Base-by-base conservation (phyloP, 306 rosid species). In the Dalbergia cochinchinensis region DNA sequence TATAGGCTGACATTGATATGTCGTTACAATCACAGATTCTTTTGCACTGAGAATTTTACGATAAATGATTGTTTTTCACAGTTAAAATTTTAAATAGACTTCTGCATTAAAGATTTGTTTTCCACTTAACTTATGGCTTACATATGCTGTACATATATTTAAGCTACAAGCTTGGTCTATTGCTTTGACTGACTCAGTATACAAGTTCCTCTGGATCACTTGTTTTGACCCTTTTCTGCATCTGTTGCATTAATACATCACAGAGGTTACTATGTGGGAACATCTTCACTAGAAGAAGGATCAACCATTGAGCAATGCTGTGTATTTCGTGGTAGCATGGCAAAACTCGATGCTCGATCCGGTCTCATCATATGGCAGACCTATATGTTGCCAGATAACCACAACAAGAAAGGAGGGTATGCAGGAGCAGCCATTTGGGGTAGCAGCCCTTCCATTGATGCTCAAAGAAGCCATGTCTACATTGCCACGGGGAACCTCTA, bases 371-470 rank as follows among this genome's bases (percentile, higher is more conserved):
- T 82, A 11, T 92, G 96, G 92, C 87, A 84, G 34, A 89, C 94
- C 7, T 91, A 60, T 70, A 83, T 65, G 91, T 67, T 92, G 0
- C 96, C 91, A 0, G 84, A 91, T 31, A 92, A 92, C 78, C 59
- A 67, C 0, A 86, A 78, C 47, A 42, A 65, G 0, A 72, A 0
- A 7, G 88, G 80, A 14, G 82, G 44, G 35, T 88, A 92, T 31
- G 86, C 96, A 0, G 92, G 97, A 47, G 94, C 91, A 4, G 88
- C 94, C 9, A 71, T 92, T 0, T 90, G 94, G 94, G 96, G 97
- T 77, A 90, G 94, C 50, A 92, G 97, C 69, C 94, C 97, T 13
- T 79, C 97, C 20, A 86, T 92, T 35, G 96, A 92, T 50, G 22
- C 41, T 4, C 0, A 7, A 5, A 75, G 96, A 37, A 89, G 85